Evolutionary conservation across 371 early-diverging fungal genomes (phyloP).

Genomic region (Mucor circinelloides): DNA sequence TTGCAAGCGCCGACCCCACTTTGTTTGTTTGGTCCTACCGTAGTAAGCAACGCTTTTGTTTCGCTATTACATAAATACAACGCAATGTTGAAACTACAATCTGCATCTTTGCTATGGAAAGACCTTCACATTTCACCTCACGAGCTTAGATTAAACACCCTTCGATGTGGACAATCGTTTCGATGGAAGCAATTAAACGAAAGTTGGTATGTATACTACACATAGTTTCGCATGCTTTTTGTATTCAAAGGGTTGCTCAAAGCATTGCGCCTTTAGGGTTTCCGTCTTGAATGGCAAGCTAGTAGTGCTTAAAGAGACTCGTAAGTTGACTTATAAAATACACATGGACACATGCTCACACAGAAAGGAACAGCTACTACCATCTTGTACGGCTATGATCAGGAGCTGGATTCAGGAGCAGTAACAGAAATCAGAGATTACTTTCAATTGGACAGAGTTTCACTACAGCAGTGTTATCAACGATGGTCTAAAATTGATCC

Average conservation of each 20-base stretch:
- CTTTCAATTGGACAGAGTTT: conserved; percentile 74
- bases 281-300: conserved; percentile 28
- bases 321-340: conserved; percentile 3
- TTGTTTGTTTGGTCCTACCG: not conserved
- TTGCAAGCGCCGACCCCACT: not conserved
- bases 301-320: conserved; percentile 29
- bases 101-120: conserved; percentile 49
- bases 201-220: conserved; percentile 38
- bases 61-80: not conserved
- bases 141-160: conserved; percentile 79
- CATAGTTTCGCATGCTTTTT: conserved; percentile 21
- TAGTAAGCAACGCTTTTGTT: not conserved
- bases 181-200: conserved; percentile 70
- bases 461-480: conserved; percentile 61
- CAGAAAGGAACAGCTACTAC: conserved; percentile 18
- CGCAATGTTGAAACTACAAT: not conserved
- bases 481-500: conserved; percentile 70
- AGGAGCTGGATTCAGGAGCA: conserved; percentile 19
- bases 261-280: conserved; percentile 10
- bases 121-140: conserved; percentile 60
- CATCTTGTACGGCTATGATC: conserved; percentile 31
- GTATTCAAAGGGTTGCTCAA: not conserved
- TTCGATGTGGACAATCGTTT: conserved; percentile 90
- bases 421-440: conserved; percentile 57
- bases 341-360: not conserved